Evolutionary conservation across 768 basidiomycete genomes (phyloP).

Genomic region (Punctularia strigosozonata): DNA sequence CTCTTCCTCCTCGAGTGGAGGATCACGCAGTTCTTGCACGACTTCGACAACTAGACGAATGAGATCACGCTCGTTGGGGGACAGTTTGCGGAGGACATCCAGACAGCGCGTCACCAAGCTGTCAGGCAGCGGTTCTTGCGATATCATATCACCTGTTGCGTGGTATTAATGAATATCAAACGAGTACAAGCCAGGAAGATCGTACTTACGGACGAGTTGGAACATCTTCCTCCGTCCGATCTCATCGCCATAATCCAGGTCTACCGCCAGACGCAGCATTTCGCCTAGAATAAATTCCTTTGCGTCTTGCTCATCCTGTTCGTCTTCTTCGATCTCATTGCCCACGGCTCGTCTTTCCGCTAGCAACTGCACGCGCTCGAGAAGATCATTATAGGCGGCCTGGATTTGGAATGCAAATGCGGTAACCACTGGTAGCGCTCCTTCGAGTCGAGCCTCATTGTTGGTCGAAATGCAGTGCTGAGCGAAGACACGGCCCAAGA

Average conservation of each 20-base stretch:
- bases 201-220: constrained; percentile 61
- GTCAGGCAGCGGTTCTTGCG: constrained; percentile 57
- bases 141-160: constrained; percentile 65
- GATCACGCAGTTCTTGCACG: constrained; percentile 67
- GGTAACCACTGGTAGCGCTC: constrained; percentile 74
- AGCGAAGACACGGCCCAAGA: constrained; percentile 75
- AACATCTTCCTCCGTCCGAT: constrained; percentile 85
- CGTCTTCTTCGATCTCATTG: constrained; percentile 19
- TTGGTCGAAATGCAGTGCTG: constrained; percentile 44
- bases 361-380: constrained; percentile 25
- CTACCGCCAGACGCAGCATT: constrained; percentile 65
- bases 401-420: constrained; percentile 69
- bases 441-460: constrained; percentile 38
- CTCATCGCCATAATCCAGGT: constrained; percentile 87
- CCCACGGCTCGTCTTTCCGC: constrained; percentile 23
- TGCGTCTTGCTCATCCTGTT: constrained; percentile 36
- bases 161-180: neutral
- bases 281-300: constrained; percentile 68
- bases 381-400: constrained; percentile 52
- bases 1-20: constrained; percentile 26
- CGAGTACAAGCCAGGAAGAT: neutral
- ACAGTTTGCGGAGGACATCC: constrained; percentile 68
- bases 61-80: constrained; percentile 69
- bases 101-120: constrained; percentile 61
- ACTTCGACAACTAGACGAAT: constrained; percentile 85